Evolutionary conservation across 2,329 filamentous ascomycete species (phyloP), one percentile per base, ranked within the genome.

Genomic region (Emmonsiellopsis sp.): DNA sequence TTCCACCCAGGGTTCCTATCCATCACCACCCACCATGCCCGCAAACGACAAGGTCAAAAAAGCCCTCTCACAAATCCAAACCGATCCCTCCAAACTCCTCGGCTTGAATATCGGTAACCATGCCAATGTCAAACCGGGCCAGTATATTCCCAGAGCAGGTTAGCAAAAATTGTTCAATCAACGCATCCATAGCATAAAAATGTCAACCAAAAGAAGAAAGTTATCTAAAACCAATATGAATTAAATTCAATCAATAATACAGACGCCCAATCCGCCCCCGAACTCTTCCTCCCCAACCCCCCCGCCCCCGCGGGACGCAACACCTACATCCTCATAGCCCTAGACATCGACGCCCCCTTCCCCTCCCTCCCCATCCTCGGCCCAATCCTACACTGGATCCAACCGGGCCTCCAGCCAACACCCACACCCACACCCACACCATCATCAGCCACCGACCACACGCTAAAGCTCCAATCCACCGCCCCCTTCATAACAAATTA

Each of bases 401-500:
- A 68, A 33, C 59, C 63, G 6, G 62, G 59, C 13, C 53, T 64
- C 13, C 57, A 59, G 42, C 21, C 40, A 14, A 17, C 37, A 9
- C 8, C 51, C 14, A n/a, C 37, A 40, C 14, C 10, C 17, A 17
- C 17, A 17, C 17, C 17, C 17, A 17, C 17, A 42, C 46, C 37
- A 11, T 27, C 21, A 27, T 27, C 21, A 27, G 1, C 21, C 21
- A 14, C 53, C 52, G 6, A 58, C 48, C 13, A 49, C 58, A 0
- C 17, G 32, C 8, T 5, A 21, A n/a, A 21, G 21, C 32, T 33
- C 13, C 7, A 27, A 2, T 27, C 44, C 14, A n/a, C 17, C n/a
- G 17, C 54, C 1, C 64, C 62, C 6, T 65, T 63, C 37, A 53
- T 68, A 9, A 62, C 62, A 1, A 61, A 67, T 49, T 79, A 74